Evolutionary conservation across 495 filamentous ascomycete species (phyloP), one percentile per base, ranked within the genome.

Genomic region (Penicillium cinerascens): DNA sequence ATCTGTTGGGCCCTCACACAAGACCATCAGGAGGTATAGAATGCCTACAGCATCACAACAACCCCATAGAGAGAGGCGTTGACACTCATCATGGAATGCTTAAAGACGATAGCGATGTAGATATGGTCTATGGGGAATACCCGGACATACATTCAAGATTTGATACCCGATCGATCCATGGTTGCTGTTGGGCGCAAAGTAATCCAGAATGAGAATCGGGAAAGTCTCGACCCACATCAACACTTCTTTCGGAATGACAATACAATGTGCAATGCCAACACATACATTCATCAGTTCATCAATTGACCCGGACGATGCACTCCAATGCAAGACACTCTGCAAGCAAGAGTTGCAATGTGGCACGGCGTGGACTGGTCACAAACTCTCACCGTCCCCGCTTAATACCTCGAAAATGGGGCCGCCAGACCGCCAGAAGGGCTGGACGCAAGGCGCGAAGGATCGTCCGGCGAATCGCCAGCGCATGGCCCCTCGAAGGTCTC

Each of bases 381-480:
- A 48, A 44, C 15, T 25, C 41, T 21, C 18, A 37, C 26, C 41
- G 39, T 44, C 57, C 44, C 56, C 51, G 21, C 39, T 50, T 45
- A 33, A 42, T n/a, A 33, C 40, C 41, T 23, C 29, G 36, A 42
- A 43, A 40, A 47, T 43, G 54, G 54, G 44, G 44, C 42, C n/a
- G 48, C 55, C 52, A 58, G 63, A 66, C 63, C 63, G 63, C 63
- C 47, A 65, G 59, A 60, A 51, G 45, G 23, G n/a, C n/a, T n/a
- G n/a, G 51, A 55, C 43, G 54, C 55, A 58, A 61, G 55, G 56
- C 46, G 55, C 39, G 54, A 51, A 65, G 42, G 60, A 59, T 56
- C 56, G 62, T 53, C 60, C 53, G 47, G 61, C 55, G 57, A 60
- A 42, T 60, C 51, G 60, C 62, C 62, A 65, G 42, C 55, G 41